Percentiles rank a stretch among this genome's conserved stretches.
Evolutionary conservation across 139 green algal species (phyloP).

Genomic region (Coelastrella sp.): DNA sequence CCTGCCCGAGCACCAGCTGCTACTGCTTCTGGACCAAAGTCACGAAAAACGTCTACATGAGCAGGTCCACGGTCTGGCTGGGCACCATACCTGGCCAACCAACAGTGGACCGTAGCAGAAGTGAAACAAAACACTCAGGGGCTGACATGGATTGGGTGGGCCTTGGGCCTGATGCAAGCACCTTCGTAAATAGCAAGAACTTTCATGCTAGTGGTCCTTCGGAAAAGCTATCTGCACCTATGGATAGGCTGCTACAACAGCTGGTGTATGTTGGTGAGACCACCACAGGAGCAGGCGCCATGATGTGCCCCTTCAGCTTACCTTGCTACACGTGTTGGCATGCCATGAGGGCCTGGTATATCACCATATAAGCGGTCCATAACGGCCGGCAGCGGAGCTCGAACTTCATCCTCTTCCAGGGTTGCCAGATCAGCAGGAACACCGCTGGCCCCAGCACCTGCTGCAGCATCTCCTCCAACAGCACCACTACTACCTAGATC

Average conservation of each 20-base stretch:
- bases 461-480: background rate
- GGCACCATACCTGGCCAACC: constrained; percentile 25
- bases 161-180: background rate
- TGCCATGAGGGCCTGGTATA: constrained; percentile 29
- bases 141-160: background rate
- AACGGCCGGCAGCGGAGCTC: constrained; percentile 64
- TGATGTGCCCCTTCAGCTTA: background rate
- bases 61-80: constrained; percentile 37
- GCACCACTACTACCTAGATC: constrained; percentile 24
- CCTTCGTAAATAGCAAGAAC: background rate
- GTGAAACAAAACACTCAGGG: background rate
- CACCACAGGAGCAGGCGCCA: background rate
- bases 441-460: background rate
- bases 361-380: constrained; percentile 77
- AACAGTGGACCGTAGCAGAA: background rate
- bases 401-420: constrained; percentile 32
- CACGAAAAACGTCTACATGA: constrained; percentile 71
- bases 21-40: constrained; percentile 60
- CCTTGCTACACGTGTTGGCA: background rate
- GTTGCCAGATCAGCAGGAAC: constrained; percentile 35
- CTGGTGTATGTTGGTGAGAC: background rate
- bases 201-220: too few species aligned
- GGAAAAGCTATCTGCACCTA: too few species aligned
- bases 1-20: constrained; percentile 15
- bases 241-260: background rate